phyloP scores from a whole-genome alignment of 1,139 yeast species.

The Spathaspora sp. region DNA sequence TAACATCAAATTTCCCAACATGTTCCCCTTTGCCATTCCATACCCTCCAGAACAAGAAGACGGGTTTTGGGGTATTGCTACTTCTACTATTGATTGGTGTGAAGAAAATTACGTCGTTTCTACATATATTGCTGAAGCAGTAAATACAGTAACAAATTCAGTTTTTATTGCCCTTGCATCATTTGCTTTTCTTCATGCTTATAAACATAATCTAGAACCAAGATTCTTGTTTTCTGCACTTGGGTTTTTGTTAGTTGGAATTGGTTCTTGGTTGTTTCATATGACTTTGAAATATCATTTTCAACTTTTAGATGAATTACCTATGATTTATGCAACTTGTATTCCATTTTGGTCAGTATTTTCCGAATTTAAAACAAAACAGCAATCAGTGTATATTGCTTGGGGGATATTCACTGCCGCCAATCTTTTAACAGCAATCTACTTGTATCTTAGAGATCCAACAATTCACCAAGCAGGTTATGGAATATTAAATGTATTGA shows the following conservation, averaged over 20 bases:
- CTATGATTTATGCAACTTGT: conserved; percentile 97
- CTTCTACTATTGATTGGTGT: conserved; percentile 92
- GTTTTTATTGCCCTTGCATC: conserved; percentile 65
- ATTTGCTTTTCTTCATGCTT: conserved; percentile 64
- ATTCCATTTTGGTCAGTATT: conserved; percentile 91
- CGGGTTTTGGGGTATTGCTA: conserved; percentile 51
- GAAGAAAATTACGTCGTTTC: conserved; percentile 91
- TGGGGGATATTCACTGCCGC: conserved; percentile 57
- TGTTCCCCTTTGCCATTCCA: conserved; percentile 49
- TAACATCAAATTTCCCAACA: conserved; percentile 12
- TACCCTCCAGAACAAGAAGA: conserved; percentile 44
- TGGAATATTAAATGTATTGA: conserved; percentile 60
- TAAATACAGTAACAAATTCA: conserved; percentile 78
- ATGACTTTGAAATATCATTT: conserved; percentile 89
- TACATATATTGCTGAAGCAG: conserved; percentile 82
- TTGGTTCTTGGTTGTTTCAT: conserved; percentile 94
- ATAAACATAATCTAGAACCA: conserved; percentile 58
- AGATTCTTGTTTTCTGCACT: conserved; percentile 70
- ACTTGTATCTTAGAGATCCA: conserved; percentile 72
- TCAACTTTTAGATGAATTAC: conserved; percentile 91
- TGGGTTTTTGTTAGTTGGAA: conserved; percentile 85
- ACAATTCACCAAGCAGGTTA: conserved; percentile 84
- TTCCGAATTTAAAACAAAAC: conserved; percentile 53
- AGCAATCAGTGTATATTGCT: conserved; percentile 48
- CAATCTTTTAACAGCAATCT: conserved; percentile 56